phyloP scores from a whole-genome alignment of 306 rosid species.

The Cucurbita pepo region DNA sequence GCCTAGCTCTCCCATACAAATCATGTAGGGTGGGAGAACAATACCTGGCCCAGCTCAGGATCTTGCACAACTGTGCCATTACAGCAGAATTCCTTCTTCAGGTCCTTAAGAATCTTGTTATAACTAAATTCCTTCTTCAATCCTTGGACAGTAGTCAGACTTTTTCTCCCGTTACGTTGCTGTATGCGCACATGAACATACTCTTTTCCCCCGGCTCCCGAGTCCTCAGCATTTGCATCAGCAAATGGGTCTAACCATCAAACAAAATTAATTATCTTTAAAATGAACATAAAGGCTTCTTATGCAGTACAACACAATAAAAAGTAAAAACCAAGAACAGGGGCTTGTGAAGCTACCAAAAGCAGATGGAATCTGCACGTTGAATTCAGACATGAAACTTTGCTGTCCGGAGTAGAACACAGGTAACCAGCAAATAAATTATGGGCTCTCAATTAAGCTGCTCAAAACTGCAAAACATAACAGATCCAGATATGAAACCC shows the following conservation, averaged over 20 bases:
- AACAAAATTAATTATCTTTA: neutral
- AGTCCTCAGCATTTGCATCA: slow-evolving; percentile 40
- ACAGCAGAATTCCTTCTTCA: slow-evolving; percentile 36
- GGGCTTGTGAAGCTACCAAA: slow-evolving; percentile 13
- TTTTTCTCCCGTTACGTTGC: slow-evolving; percentile 35
- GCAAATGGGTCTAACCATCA: slow-evolving; percentile 28
- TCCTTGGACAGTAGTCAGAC: slow-evolving; percentile 33
- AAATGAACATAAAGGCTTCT: neutral
- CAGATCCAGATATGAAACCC: neutral
- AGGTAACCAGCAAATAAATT: slow-evolving; percentile 12
- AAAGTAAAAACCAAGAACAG: neutral
- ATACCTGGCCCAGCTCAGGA: slow-evolving; percentile 38
- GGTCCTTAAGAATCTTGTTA: slow-evolving; percentile 35
- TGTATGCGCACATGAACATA: slow-evolving; percentile 33
- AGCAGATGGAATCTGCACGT: slow-evolving; percentile 28
- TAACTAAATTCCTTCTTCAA: slow-evolving; percentile 39
- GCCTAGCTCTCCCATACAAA: neutral
- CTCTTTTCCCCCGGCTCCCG: slow-evolving; percentile 35
- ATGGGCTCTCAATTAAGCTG: neutral
- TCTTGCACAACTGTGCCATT: slow-evolving; percentile 39
- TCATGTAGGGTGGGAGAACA: neutral
- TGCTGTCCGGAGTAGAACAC: slow-evolving; percentile 16
- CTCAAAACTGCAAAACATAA: neutral
- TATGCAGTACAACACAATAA: neutral
- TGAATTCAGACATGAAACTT: slow-evolving; percentile 41